Base-by-base conservation (phyloP, 371 early-diverging fungal genomes). In the Globomyces sp. region DNA sequence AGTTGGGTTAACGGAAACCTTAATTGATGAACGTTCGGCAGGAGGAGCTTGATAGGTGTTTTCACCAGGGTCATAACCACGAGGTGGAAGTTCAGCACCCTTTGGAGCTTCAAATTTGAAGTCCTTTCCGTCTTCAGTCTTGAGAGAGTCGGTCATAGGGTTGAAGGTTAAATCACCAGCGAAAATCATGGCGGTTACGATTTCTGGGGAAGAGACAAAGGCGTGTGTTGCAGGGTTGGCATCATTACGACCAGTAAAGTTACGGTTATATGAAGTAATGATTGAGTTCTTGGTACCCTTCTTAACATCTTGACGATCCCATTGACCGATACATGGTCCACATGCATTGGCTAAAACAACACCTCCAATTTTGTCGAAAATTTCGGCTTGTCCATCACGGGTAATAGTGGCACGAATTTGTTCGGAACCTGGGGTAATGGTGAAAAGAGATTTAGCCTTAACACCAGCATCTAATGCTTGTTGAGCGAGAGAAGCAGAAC, bases 351-450 rank as follows among this genome's bases (percentile, higher is more conserved):
- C 75, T 64, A 94, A 84, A 2, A 96, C 93, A 66, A 85, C 85
- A 48, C 89, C 98, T 58, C 95, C 96, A 39, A 86, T 89, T 48
- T 86, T 73, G 70, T 89, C 87, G 65, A 97, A 87, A n/a, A 86
- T 80, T n/a, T 80, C 81, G 42, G 86, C 85, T 64, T 90, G 89
- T 45, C 95, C 96, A 78, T 97, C 98, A 57, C 95, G 88, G 73
- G 88, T 92, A 72, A 95, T 94, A 43, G 98, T 97, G 39, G 95
- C 95, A 57, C 96, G 86, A 71, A 97, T 91, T 79, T 95, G 96
- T 79, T 97, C 98, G 42, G 94, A 93, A 61, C 98, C 98, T 40
- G 98, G 98, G 11, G 96, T 95, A 69, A 97, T 90, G 71, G 89
- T 84, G 78, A 95, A 94, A 59, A 87, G 78, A 34, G 93, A 79